Base-by-base conservation (phyloP, 1,284 basidiomycete genomes). In the Termitomyces sp. region DNA sequence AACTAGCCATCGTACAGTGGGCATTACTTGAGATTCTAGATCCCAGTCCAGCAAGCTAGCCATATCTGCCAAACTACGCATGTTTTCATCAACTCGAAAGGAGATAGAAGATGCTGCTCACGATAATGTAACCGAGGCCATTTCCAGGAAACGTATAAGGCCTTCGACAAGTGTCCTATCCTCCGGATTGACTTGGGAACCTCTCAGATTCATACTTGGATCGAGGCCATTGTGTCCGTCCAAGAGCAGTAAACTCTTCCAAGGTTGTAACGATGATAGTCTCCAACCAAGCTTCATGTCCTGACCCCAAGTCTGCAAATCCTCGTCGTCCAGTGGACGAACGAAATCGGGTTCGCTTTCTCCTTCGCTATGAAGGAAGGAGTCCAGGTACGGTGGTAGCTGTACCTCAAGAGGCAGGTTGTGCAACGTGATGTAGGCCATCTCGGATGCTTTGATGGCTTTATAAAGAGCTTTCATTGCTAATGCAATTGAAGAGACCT, bases 1-100 rank as follows among this genome's bases (percentile, higher is more conserved):
- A 21, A 98, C 90, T 34, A 98, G 78, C 81, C 94, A 94, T 10
- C 92, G 81, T 1, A 94, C 92, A 45, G 90, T 86, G 0, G 93
- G 92, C 64, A 90, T 92, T 1, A 96, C 81, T 61, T 96, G 90
- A 0, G 82, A 77, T 60, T 95, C 88, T 3, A 96, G 75, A 64
- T 96, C 86, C 85, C 90, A 94, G 51, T 92, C 90, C 26, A 96
- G 74, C 33, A 88, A 66, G 67, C 83, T 88, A 0, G 92, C 91
- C 72, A 96, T 86, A 59, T 95, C 92, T n/a, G 83, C 83, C 46
- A 98, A 77, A 46, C 92, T 95, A 30, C 50, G 42, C 2, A 45
- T 21, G 53, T 36, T 54, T 61, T 28, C 30, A 50, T 19, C n/a
- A 47, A 38, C 44, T 9, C 34, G 3, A 30, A 15, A 40, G 39